Conservation (phyloP, 192 early-diverging fungal species). For the Allomyces arbusculus region DNA sequence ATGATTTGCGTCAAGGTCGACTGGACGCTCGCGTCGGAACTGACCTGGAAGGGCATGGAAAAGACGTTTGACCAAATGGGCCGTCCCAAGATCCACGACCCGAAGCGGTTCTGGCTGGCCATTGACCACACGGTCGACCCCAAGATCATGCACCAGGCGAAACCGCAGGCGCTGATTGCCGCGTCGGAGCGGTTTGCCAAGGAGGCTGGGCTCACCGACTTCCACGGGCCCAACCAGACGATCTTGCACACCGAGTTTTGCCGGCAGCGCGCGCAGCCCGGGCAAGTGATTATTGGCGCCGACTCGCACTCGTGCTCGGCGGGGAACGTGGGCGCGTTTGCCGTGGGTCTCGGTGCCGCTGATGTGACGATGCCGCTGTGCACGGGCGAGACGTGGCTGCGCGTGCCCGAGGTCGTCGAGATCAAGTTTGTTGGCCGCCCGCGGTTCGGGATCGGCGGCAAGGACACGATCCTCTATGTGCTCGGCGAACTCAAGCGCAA, state of each 20-base stretch:
- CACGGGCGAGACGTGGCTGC: constrained; percentile 63
- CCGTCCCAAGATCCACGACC: constrained; percentile 49
- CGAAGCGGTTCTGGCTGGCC: constrained; percentile 66
- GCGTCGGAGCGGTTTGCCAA: constrained; percentile 44
- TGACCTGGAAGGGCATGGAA: constrained; percentile 73
- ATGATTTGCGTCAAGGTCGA: constrained; percentile 63
- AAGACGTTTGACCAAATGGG: constrained; percentile 62
- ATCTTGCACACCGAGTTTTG: constrained; percentile 73
- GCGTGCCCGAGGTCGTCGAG: constrained; percentile 61
- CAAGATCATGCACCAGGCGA: constrained; percentile 44
- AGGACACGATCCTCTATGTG: constrained; percentile 60
- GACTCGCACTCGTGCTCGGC: constrained; percentile 69
- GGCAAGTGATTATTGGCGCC: constrained; percentile 58
- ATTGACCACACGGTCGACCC: constrained; percentile 61
- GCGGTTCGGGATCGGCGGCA: constrained; percentile 60
- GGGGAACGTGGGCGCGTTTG: constrained; percentile 53
- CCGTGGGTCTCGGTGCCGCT: constrained; percentile 60
- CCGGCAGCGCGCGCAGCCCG: constrained; percentile 59
- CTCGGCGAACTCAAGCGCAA: constrained; percentile 66
- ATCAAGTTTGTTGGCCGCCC: constrained; percentile 51
- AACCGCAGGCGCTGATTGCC: constrained; percentile 43
- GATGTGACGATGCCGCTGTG: constrained; percentile 68
- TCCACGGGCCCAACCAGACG: constrained; percentile 53
- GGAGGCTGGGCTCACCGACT: constrained; percentile 50
- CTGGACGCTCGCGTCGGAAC: constrained; percentile 62